These are phyloP conservation scores for Trichoderma reesei DNA, from an alignment of 495 filamentous ascomycete genomes.

Conservation along the genomic window DNA sequence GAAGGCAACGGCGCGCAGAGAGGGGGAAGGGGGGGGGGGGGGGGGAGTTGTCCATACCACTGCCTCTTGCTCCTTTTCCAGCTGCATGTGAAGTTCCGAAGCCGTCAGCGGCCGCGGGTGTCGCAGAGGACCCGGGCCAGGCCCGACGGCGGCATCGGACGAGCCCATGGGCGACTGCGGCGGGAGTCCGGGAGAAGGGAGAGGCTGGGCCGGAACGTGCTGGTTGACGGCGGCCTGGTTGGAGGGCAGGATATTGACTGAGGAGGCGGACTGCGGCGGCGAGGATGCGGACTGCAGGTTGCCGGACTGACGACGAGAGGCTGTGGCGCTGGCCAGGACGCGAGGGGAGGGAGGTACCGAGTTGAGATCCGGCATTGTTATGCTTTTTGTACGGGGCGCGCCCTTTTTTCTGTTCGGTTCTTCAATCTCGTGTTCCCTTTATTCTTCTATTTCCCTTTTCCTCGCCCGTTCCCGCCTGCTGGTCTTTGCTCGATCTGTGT, in stretches of 20 bases:
- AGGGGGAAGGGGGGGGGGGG: too few relatives aligned
- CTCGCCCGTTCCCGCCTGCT: too few relatives aligned
- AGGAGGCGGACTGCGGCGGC: constrained; percentile 18
- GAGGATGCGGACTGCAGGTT: constrained; percentile 26
- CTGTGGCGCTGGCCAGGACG: constrained; percentile 18
- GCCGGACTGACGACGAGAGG: constrained; percentile 21
- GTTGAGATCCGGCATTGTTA: constrained; percentile 49
- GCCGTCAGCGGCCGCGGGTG: constrained; percentile 79
- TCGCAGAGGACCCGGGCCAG: constrained; percentile 60
- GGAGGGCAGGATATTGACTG: constrained; percentile 41
- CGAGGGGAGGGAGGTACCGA: constrained; percentile 47
- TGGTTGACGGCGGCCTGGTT: constrained; percentile 43
- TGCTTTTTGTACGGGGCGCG: constrained; percentile 20
- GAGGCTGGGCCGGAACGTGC: constrained; percentile 33
- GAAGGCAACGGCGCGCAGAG: too few relatives aligned
- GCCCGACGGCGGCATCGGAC: constrained; percentile 39
- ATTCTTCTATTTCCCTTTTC: neutral
- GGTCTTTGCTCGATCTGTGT: neutral
- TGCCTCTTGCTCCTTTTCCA: constrained; percentile 93
- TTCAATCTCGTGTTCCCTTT: too few relatives aligned
- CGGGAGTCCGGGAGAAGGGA: constrained; percentile 39
- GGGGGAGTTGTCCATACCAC: constrained; percentile 48
- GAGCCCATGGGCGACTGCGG: constrained; percentile 25
- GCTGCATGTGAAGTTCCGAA: constrained; percentile 72
- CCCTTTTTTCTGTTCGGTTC: neutral